These are phyloP conservation scores for Sporothrix curviconia DNA, from an alignment of 2,329 filamentous ascomycete species.

Conservation along the genomic window DNA sequence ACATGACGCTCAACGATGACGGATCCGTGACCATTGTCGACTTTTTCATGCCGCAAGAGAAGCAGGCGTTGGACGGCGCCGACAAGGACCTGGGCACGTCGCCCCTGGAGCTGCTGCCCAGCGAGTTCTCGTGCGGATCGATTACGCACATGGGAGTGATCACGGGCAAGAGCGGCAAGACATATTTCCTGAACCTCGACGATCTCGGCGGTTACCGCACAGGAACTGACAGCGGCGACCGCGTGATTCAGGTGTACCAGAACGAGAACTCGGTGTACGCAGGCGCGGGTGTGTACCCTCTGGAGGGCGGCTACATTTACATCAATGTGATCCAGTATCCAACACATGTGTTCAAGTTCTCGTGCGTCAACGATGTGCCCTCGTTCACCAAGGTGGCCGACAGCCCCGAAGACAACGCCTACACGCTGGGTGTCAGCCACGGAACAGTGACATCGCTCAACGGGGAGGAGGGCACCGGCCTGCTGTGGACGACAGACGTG, in stretches of 20 bases:
- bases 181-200: slow-evolving; percentile 42
- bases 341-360: slow-evolving; percentile 53
- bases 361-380: slow-evolving; percentile 43
- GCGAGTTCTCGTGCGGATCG: slow-evolving; percentile 37
- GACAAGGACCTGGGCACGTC: slow-evolving; percentile 43
- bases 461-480: slow-evolving; percentile 46
- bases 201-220: slow-evolving; percentile 44
- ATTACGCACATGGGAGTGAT: slow-evolving; percentile 42
- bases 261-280: slow-evolving; percentile 45
- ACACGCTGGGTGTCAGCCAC: slow-evolving; percentile 49
- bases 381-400: slow-evolving; percentile 48
- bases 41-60: slow-evolving; percentile 47
- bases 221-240: slow-evolving; percentile 35
- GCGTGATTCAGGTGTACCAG: slow-evolving; percentile 37
- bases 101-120: slow-evolving; percentile 38
- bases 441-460: slow-evolving; percentile 50
- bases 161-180: slow-evolving; percentile 44
- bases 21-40: slow-evolving; percentile 38
- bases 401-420: slow-evolving; percentile 43
- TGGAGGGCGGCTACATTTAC: slow-evolving; percentile 43
- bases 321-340: slow-evolving; percentile 47
- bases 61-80: slow-evolving; percentile 41
- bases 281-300: slow-evolving; percentile 40
- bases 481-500: slow-evolving; percentile 51
- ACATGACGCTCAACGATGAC: slow-evolving; percentile 39